A percentile compares a stretch with the other conserved stretches of the same genome.
These are phyloP conservation scores for Phytophthora pseudosyringae DNA, from an alignment of 352 stramenopile genomes.

Conservation along the genomic window DNA sequence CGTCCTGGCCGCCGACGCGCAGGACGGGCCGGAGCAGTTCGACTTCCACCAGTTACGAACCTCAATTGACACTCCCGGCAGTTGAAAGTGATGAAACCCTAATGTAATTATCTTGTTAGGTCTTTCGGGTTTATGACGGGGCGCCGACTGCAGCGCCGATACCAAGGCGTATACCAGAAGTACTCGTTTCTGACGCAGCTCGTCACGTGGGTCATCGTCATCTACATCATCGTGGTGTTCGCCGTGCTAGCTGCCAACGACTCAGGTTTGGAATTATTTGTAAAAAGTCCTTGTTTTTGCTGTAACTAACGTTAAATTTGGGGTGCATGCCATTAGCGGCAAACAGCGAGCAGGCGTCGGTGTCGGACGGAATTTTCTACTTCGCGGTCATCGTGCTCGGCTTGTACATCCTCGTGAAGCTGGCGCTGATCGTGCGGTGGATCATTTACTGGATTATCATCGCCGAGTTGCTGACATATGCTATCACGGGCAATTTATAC, in stretches of 20 bases:
- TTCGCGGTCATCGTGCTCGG: slow-evolving; percentile 49
- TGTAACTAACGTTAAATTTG: slow-evolving; percentile 10
- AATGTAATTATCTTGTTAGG: slow-evolving; percentile 28
- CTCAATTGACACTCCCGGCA: not conserved
- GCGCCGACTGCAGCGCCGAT: slow-evolving; percentile 56
- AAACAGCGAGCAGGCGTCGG: slow-evolving; percentile 22
- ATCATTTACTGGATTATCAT: slow-evolving; percentile 86
- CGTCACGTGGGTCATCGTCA: slow-evolving; percentile 58
- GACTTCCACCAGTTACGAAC: slow-evolving; percentile 42
- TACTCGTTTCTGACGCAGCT: slow-evolving; percentile 61
- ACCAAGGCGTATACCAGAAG: slow-evolving; percentile 64
- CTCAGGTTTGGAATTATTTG: slow-evolving; percentile 13
- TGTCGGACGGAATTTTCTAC: slow-evolving; percentile 61
- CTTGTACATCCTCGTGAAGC: slow-evolving; percentile 71
- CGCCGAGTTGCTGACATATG: slow-evolving; percentile 61
- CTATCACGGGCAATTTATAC: slow-evolving; percentile 53
- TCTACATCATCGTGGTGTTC: slow-evolving; percentile 63
- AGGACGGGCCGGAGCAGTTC: slow-evolving; percentile 46
- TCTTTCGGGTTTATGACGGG: slow-evolving; percentile 67
- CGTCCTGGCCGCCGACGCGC: slow-evolving; percentile 8
- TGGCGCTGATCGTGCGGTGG: slow-evolving; percentile 83
- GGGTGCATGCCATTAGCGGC: not conserved
- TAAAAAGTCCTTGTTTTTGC: slow-evolving; percentile 1
- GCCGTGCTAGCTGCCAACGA: slow-evolving; percentile 39
- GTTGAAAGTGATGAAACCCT: not conserved